Evolutionary conservation across 2,329 filamentous ascomycete genomes (phyloP), one percentile per base, ranked within the genome.

Genomic region (Aspergillus sp.): DNA sequence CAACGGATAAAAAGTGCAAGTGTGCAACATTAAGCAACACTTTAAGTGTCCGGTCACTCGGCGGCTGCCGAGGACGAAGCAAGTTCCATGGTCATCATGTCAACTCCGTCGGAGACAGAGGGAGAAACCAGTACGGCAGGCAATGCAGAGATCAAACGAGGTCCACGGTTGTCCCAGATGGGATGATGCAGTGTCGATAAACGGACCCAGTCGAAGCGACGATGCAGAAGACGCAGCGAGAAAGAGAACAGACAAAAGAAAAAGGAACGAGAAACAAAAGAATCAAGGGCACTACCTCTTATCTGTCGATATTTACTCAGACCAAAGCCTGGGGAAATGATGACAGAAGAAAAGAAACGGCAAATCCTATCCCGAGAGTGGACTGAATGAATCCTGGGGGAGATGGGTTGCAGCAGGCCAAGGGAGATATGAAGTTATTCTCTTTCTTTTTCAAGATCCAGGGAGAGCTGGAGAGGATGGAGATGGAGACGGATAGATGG

Each of bases 281-380:
- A 64, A 61, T 65, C 60, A 64, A 63, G 70, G 70, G 66, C 61
- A 66, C 73, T 75, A 75, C 73, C 73, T 75, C 69, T 65, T 68
- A 62, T 65, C 51, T 65, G 62, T 64, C 58, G 61, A 56, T 45
- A 48, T 44, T 57, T 56, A 60, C 56, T 59, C 62, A 61, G 55
- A 60, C 61, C 35, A 47, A 46, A 57, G 57, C 57, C 57, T 58
- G 57, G 58, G 57, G 16, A 38, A 38, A n/a, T 38, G 16, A 22
- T 14, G 40, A 56, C 46, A 56, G 57, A 64, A 55, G 62, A 63
- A 54, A 71, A 63, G 59, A 58, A 61, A 59, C 63, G 64, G 60
- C 58, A 65, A 61, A 63, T 70, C 67, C 65, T 65, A 60, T 68
- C 60, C 65, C 51, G 62, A 54, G 60, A 59, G 61, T 60, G 58